These are phyloP conservation scores for Ascoidea tarda DNA, from an alignment of 805 yeast genomes.

Conservation along the genomic window DNA sequence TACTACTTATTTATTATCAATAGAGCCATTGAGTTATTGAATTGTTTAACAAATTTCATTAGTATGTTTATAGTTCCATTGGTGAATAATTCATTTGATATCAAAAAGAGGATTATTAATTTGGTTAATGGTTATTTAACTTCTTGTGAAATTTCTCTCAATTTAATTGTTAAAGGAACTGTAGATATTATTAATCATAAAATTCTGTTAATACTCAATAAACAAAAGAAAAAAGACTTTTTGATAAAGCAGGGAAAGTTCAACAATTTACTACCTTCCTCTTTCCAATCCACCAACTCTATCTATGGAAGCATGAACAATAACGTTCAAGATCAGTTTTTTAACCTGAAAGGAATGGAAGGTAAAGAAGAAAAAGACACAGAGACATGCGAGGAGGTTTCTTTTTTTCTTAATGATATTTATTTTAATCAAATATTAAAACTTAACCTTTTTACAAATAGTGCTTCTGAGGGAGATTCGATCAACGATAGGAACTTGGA, in stretches of 20 bases:
- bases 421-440: conserved; percentile 13
- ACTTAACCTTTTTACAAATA: conserved; percentile 10
- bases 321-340: not conserved
- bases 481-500: conserved; percentile 24
- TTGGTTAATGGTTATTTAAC: conserved; percentile 47
- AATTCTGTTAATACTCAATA: conserved; percentile 34
- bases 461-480: conserved; percentile 3
- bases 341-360: too few species aligned
- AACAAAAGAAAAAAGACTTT: conserved; percentile 70
- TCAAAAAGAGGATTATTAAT: conserved; percentile 44
- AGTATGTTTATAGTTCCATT: conserved; percentile 68
- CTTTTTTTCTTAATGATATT: conserved; percentile 32
- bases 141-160: conserved; percentile 50
- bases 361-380: conserved; percentile 39
- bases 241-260: conserved; percentile 18
- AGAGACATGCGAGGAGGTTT: conserved; percentile 50
- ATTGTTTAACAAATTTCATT: conserved; percentile 55
- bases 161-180: conserved; percentile 46
- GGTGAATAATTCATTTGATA: conserved; percentile 41
- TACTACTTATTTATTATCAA: conserved; percentile 34
- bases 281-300: too few species aligned
- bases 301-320: conserved; percentile 17
- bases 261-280: conserved; percentile 2
- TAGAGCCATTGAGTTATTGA: conserved; percentile 42
- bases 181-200: conserved; percentile 37